Base-by-base conservation (phyloP, 768 basidiomycete genomes). In the Chiua virens region DNA sequence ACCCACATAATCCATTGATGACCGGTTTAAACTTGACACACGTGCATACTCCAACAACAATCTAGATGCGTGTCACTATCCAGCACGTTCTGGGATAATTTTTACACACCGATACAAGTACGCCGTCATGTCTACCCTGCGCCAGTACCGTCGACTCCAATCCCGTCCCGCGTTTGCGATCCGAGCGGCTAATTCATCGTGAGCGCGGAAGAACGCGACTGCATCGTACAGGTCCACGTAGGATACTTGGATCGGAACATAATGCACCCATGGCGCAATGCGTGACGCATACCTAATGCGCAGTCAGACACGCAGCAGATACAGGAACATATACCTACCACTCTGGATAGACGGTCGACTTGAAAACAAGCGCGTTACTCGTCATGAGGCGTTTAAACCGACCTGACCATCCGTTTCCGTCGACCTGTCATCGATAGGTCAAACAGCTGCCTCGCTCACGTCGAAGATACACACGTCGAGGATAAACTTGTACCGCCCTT, bases 331-430 rank as follows among this genome's bases (percentile, higher is more conserved):
- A 9, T 14, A 14, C 70, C 11, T 59, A 83, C 87, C 87, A 89
- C 68, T 88, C 87, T 0, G 85, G 85, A 61, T 83, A 87, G 54
- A 87, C 77, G 0, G 86, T 87, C 32, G 82, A 73, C 60, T 88
- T 87, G 71, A 89, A 80, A 5, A 87, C 70, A 14, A 86, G 68
- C 0, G 85, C 75, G 22, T 85, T 84, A 20, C 80, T 75, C 3
- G 80, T 80, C 6, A 87, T 74, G 3, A 87, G 71, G 4, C 84
- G 71, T 53, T 85, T 83, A 64, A 87, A 88, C 4, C 85, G 75
- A n/a, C 80, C 75, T 4, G 83, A 84, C 83, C 85, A 86, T 1
- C 83, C 86, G 50, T 83, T 81, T 8, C 81, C 83, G 52, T 84
- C 82, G 10, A 84, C 68, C 80, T 38, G n/a, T 7, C 15, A 28